Conservation (phyloP, 495 filamentous ascomycete genomes). For the Xylaria grammica region DNA sequence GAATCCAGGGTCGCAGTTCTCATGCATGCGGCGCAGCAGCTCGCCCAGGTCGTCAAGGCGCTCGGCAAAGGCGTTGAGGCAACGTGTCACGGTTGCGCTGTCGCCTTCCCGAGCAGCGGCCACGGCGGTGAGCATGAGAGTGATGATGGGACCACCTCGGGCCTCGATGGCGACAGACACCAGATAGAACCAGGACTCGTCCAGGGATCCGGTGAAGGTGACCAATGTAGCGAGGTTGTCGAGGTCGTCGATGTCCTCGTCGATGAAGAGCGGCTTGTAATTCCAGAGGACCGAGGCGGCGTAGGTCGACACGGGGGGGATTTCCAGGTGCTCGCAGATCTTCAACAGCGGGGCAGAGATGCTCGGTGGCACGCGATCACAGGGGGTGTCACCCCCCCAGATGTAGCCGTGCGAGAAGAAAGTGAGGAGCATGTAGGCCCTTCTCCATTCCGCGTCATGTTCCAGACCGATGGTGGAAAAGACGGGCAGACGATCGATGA, state of each 20-base stretch:
- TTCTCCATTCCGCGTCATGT: constrained; percentile 85
- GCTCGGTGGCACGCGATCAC: constrained; percentile 80
- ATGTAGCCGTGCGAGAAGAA: constrained; percentile 94
- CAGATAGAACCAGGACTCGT: constrained; percentile 98
- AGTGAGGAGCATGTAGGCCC: constrained; percentile 84
- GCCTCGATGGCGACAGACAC: constrained; percentile 96
- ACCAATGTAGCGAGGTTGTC: constrained; percentile 83
- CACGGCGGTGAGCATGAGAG: constrained; percentile 87
- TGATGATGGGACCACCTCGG: constrained; percentile 84
- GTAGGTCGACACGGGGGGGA: constrained; percentile 95
- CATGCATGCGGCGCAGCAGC: constrained; percentile 83
- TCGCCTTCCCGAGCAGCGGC: constrained; percentile 76
- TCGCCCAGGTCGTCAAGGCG: constrained; percentile 80
- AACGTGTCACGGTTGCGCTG: constrained; percentile 70
- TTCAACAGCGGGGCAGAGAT: constrained; percentile 82
- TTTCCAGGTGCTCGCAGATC: constrained; percentile 79
- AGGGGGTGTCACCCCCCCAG: constrained; percentile 87
- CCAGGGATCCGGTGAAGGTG: constrained; percentile 93
- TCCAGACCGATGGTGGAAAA: constrained; percentile 80
- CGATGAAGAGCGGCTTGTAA: constrained; percentile 83
- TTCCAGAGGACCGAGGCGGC: constrained; percentile 94
- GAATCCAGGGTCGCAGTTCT: constrained; percentile 87
- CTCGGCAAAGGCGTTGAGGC: constrained; percentile 79
- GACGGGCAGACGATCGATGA: constrained; percentile 78
- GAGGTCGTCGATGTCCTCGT: constrained; percentile 78